These are phyloP conservation scores for Dendrobium chrysotoxum DNA, from an alignment of 106 monocot species.

Conservation along the genomic window DNA sequence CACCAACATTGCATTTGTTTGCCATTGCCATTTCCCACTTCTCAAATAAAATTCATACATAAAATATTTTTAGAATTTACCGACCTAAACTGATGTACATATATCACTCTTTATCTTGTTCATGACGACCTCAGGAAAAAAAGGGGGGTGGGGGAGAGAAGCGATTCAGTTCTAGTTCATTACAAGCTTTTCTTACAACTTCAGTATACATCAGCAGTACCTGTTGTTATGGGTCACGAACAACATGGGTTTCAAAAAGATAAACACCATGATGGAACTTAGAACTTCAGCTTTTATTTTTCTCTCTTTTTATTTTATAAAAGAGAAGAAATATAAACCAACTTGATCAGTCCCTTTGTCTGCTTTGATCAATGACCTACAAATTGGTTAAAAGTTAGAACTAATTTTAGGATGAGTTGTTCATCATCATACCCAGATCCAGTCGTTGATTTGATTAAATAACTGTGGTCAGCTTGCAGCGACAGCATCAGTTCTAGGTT, in stretches of 20 bases:
- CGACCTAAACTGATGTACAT: no score
- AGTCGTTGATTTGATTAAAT: neutral
- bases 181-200: no score
- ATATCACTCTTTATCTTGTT: no score
- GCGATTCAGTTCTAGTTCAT: no score
- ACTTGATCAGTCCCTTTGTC: no score
- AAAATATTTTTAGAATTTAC: no score
- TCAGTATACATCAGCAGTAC: no score
- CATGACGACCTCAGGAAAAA: no score
- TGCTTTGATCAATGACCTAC: neutral
- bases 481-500: conserved; percentile 16
- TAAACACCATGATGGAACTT: conserved; percentile 17
- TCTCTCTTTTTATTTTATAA: neutral
- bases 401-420: neutral
- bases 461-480: conserved; percentile 21
- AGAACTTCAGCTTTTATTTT: neutral
- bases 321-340: neutral
- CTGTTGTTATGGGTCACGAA: neutral
- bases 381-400: neutral
- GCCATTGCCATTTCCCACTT: no score
- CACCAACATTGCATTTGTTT: no score
- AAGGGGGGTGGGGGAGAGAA: no score
- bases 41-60: no score
- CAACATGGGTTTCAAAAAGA: conserved; percentile 10
- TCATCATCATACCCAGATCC: neutral